phyloP scores from a whole-genome alignment of 1,139 yeast species.

The Yamadazyma jaroonii region DNA sequence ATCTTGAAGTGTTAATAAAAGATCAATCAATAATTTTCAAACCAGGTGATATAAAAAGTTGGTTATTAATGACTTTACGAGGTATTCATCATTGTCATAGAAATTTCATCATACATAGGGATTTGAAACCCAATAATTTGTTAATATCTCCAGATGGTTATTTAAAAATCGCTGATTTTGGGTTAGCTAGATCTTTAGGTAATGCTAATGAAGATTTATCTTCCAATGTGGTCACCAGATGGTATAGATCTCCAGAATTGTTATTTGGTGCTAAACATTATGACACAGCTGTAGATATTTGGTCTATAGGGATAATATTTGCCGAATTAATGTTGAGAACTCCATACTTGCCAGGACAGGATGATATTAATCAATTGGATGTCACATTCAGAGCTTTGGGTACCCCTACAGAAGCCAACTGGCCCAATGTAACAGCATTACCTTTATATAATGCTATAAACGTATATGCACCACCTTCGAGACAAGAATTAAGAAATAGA shows the following conservation, averaged over 20 bases:
- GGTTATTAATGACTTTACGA: conserved; percentile 90
- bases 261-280: conserved; percentile 87
- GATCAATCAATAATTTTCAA: conserved; percentile 75
- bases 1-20: conserved; percentile 84
- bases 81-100: conserved; percentile 96
- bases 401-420: conserved; percentile 85
- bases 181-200: conserved; percentile 83
- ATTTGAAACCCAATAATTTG: conserved; percentile 79
- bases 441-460: conserved; percentile 72
- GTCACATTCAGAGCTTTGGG: conserved; percentile 94
- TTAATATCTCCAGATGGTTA: conserved; percentile 83
- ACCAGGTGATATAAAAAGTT: conserved; percentile 86
- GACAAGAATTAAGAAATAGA: conserved; percentile 75
- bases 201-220: conserved; percentile 79
- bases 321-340: conserved; percentile 94
- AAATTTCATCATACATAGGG: conserved; percentile 85
- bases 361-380: conserved; percentile 84
- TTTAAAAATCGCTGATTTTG: conserved; percentile 94
- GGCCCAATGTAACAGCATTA: conserved; percentile 87
- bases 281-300: conserved; percentile 82
- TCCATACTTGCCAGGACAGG: conserved; percentile 91
- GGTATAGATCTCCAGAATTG: conserved; percentile 96
- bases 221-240: conserved; percentile 91
- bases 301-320: conserved; percentile 96
- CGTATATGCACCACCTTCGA: conserved; percentile 80